phyloP scores from a whole-genome alignment of 1,284 basidiomycete species.

The Trametes versicolor region DNA sequence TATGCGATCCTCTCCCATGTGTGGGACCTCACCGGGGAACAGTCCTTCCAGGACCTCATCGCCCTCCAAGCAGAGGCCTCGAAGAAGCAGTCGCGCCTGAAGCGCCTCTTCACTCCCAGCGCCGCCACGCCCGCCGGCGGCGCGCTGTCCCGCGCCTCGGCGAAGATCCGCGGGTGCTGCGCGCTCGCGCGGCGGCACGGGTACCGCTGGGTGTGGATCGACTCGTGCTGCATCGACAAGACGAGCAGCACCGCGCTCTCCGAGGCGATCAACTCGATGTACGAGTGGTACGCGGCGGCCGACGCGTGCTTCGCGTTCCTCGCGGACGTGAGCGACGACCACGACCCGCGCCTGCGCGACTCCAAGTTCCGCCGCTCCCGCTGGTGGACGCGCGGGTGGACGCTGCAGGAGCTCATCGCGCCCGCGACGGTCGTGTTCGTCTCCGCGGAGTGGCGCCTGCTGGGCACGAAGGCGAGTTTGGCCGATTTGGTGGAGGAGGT shows the following conservation, averaged over 20 bases:
- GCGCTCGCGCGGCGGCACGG: conserved; percentile 28
- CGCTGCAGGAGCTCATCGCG: conserved; percentile 33
- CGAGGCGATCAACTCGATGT: conserved; percentile 37
- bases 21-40: conserved; percentile 27
- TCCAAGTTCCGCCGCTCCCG: conserved; percentile 31
- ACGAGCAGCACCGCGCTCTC: conserved; percentile 34
- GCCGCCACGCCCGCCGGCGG: background rate
- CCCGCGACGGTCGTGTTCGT: conserved; percentile 29
- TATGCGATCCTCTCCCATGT: conserved; percentile 33
- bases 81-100: conserved; percentile 4
- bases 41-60: conserved; percentile 31
- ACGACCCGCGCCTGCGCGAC: conserved; percentile 29
- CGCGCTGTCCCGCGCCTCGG: conserved; percentile 14
- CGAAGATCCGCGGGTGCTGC: conserved; percentile 30
- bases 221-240: conserved; percentile 37
- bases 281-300: conserved; percentile 33
- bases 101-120: background rate
- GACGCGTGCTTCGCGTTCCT: conserved; percentile 32
- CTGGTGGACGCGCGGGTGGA: conserved; percentile 35
- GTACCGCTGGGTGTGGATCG: conserved; percentile 34
- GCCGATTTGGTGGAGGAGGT: conserved; percentile 30
- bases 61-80: conserved; percentile 14
- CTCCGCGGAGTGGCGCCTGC: conserved; percentile 24
- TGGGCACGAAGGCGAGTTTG: conserved; percentile 30
- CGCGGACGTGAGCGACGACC: conserved; percentile 30